Conservation (phyloP, 257 asterid species). For the Rehmannia glutinosa region DNA sequence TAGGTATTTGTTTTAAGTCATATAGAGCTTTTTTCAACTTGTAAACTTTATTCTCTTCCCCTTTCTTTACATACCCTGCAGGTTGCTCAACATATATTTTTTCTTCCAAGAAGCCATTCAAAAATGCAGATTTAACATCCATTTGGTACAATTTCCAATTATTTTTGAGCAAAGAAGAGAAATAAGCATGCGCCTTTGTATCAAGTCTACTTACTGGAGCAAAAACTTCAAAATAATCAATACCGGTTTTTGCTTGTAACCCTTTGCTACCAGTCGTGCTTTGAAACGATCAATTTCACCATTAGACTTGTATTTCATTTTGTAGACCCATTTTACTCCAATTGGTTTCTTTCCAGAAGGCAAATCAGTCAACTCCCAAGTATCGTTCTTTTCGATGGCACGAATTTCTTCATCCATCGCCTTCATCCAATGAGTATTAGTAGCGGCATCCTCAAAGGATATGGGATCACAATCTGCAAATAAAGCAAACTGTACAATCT, state of each 20-base stretch:
- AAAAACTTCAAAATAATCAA: neutral
- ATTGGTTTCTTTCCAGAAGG: too few relatives aligned
- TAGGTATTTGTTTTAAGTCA: neutral
- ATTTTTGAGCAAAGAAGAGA: neutral
- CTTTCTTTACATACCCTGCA: neutral
- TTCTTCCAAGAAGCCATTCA: neutral
- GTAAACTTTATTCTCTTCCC: neutral
- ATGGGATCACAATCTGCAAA: too few relatives aligned
- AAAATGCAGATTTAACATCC: neutral
- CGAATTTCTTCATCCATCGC: too few relatives aligned
- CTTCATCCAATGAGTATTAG: too few relatives aligned
- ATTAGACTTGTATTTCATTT: neutral
- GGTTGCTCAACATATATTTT: neutral
- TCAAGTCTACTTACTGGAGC: neutral
- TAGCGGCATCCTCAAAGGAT: too few relatives aligned
- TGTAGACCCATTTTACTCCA: neutral
- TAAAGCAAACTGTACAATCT: too few relatives aligned
- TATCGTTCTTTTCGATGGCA: too few relatives aligned
- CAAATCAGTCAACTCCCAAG: too few relatives aligned
- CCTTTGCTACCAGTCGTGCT: neutral
- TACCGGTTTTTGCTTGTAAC: neutral
- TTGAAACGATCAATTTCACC: neutral
- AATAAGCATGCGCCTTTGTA: neutral
- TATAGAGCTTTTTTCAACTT: neutral
- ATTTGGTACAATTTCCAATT: neutral